These are phyloP conservation scores for Syzygium syzygioides DNA, from an alignment of 441 rosid species.

Conservation along the genomic window DNA sequence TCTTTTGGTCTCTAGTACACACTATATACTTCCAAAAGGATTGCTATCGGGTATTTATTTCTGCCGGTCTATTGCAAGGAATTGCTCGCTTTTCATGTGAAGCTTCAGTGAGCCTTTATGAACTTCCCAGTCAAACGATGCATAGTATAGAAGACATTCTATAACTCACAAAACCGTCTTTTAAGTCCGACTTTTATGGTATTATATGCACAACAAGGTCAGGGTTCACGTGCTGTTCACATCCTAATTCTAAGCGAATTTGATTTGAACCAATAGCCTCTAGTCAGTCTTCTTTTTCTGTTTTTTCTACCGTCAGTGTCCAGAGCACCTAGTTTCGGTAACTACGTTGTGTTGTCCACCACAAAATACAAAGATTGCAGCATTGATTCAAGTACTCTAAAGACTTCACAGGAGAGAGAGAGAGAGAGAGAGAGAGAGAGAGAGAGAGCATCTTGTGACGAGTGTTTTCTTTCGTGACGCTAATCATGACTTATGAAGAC, in stretches of 20 bases:
- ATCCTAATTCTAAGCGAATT: neutral
- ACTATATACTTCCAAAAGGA: neutral
- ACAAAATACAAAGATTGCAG: neutral
- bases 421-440: neutral
- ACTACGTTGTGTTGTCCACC: neutral
- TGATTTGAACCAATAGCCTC: neutral
- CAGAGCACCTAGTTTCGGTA: neutral
- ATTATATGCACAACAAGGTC: neutral
- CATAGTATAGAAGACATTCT: neutral
- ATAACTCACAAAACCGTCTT: neutral
- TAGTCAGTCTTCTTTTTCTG: neutral
- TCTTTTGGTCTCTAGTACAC: neutral
- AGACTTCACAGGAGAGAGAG: neutral
- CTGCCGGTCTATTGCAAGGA: neutral
- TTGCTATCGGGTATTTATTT: neutral
- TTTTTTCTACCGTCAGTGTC: neutral
- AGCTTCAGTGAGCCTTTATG: neutral
- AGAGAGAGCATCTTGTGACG: neutral
- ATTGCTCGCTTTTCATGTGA: neutral
- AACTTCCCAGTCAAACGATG: neutral
- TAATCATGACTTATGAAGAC: neutral
- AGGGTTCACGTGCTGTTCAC: neutral
- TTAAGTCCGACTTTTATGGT: neutral
- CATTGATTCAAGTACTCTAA: neutral
- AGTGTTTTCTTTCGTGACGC: neutral